Evolutionary conservation across 345 rosid genomes (phyloP), one percentile per base, ranked within the genome.

Genomic region (Litchi chinensis): DNA sequence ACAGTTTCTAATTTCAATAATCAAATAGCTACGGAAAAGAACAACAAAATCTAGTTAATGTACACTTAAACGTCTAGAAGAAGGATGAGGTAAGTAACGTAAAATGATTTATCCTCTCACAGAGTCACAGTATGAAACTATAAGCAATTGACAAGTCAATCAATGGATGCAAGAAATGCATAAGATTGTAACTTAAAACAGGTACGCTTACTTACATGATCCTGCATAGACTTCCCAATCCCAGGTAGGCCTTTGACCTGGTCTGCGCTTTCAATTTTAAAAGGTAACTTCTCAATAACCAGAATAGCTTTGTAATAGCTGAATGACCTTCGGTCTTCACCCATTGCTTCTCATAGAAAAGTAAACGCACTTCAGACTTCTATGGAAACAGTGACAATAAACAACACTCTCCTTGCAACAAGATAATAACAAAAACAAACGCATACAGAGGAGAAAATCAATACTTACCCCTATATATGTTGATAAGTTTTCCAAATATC

Each of bases 191-290:
- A 77, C 16, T 56, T 67, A 10, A 75, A 65, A 44, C 24, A 68
- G 6, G 32, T 74, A 79, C 59, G 68, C 21, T 76, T 41, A 82
- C 99, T 90, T 78, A 96, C 99, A 89, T 96, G 98, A 81, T 96
- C 97, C 86, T 84, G 91, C 91, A 96, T n/a, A 10, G 99, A 90
- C 89, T 94, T 96, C 50, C 99, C 99, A 82, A 96, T 94, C 65
- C 94, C 91, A 74, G 99, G 95, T 72, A 93, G 90, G 79, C 86
- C 76, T 79, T 94, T 92, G 68, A 93, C 91, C 87, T 94, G 95
- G 64, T 93, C 95, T 73, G 85, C 88, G 70, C 97, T 94, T 85
- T 90, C 93, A 83, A 96, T 91, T 88, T 82, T 91, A 79, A 90
- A 87, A 54, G 97, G 95, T 79, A 92, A 78, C 86, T 93, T 95